Conservation (phyloP, 345 rosid species). For the Alliaria petiolata region DNA sequence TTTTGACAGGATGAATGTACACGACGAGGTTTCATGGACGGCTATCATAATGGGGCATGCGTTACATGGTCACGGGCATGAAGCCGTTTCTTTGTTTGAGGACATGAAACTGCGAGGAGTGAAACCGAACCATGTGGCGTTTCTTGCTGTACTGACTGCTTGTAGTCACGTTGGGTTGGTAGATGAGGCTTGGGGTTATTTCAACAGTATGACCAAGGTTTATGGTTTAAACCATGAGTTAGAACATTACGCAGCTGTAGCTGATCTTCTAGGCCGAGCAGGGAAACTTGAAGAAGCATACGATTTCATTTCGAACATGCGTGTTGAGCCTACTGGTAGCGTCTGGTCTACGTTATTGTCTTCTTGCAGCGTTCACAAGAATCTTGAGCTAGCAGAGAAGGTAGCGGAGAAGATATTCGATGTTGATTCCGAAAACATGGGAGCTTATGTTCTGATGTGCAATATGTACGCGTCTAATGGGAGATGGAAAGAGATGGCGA, state of each 20-base stretch:
- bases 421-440: constrained; percentile 62
- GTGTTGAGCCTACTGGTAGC: constrained; percentile 45
- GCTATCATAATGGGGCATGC: constrained; percentile 85
- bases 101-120: constrained; percentile 67
- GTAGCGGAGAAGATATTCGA: constrained; percentile 51
- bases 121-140: constrained; percentile 62
- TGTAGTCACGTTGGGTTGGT: constrained; percentile 83
- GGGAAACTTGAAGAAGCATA: constrained; percentile 86
- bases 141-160: constrained; percentile 75
- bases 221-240: constrained; percentile 57
- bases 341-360: constrained; percentile 71
- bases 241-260: constrained; percentile 84
- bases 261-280: constrained; percentile 85
- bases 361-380: constrained; percentile 74
- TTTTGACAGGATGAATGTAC: constrained; percentile 58
- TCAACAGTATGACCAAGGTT: constrained; percentile 51
- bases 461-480: constrained; percentile 64
- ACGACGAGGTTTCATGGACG: constrained; percentile 85
- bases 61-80: constrained; percentile 64
- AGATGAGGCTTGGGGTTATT: constrained; percentile 58
- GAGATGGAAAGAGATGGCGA: constrained; percentile 64
- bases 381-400: constrained; percentile 68
- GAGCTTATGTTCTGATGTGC: constrained; percentile 73
- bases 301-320: constrained; percentile 50
- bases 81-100: constrained; percentile 68